phyloP scores from a whole-genome alignment of 768 basidiomycete genomes.

The Lentinula boryana region DNA sequence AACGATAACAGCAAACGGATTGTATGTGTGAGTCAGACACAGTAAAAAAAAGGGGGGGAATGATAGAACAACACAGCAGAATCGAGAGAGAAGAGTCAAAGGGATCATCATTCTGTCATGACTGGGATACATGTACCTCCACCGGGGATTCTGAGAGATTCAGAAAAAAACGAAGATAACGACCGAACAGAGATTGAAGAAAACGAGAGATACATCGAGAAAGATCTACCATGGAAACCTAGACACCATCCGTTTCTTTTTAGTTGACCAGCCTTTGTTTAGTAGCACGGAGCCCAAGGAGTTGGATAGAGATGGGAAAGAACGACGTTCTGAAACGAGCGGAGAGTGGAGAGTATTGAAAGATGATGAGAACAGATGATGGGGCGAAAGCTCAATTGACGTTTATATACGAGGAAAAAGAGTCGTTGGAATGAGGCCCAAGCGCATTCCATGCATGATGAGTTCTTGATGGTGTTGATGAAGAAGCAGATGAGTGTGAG shows the following conservation, averaged over 20 bases:
- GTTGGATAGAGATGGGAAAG: neutral
- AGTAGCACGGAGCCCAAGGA: neutral
- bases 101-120: neutral
- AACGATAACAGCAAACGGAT: neutral
- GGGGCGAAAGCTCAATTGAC: neutral
- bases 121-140: neutral
- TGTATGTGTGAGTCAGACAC: neutral
- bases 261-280: neutral
- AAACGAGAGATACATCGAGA: neutral
- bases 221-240: neutral
- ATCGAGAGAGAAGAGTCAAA: neutral
- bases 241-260: neutral
- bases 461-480: neutral
- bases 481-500: neutral
- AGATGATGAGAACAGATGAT: neutral
- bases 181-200: neutral
- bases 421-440: neutral
- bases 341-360: neutral
- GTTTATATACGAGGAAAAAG: neutral
- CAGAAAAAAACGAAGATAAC: neutral
- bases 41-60: neutral
- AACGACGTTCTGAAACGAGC: neutral
- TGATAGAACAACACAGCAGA: neutral
- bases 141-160: neutral
- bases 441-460: constrained; percentile 4